Percentiles rank a stretch among this genome's conserved stretches.
phyloP scores from a whole-genome alignment of 2,329 filamentous ascomycete species.

The Pyrenophora teres region DNA sequence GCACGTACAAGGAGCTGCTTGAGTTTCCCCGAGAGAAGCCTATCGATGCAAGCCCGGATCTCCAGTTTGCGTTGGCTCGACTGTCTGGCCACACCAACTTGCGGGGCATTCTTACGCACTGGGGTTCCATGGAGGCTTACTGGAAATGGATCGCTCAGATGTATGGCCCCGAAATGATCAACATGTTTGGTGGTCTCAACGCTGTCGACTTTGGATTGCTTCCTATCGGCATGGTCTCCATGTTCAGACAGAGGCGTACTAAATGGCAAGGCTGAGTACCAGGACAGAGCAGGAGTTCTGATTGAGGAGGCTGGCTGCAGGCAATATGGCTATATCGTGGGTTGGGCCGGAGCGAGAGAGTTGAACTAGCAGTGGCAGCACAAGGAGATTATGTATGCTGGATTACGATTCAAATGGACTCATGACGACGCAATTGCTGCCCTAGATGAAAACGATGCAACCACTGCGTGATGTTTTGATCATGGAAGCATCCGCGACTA shows the following conservation, averaged over 20 bases:
- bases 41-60: constrained; percentile 23
- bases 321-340: too few relatives aligned
- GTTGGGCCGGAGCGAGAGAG: too few relatives aligned
- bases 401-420: too few relatives aligned
- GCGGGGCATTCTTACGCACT: constrained; percentile 28
- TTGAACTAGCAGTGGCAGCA: too few relatives aligned
- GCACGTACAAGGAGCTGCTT: constrained; percentile 27
- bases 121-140: constrained; percentile 40
- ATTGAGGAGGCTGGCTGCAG: too few relatives aligned
- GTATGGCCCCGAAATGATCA: constrained; percentile 44
- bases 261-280: constrained; percentile 38
- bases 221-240: constrained; percentile 45
- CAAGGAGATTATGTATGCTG: too few relatives aligned
- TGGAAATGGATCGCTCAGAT: constrained; percentile 47
- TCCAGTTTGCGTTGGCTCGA: constrained; percentile 29
- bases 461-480: too few relatives aligned
- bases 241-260: constrained; percentile 39
- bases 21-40: constrained; percentile 25
- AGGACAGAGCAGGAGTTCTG: too few relatives aligned
- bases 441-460: too few relatives aligned
- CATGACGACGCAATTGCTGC: too few relatives aligned
- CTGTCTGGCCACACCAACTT: constrained; percentile 28
- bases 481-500: too few relatives aligned
- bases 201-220: constrained; percentile 42
- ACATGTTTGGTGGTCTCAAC: constrained; percentile 41